These are phyloP conservation scores for Thelephora ganbajun DNA, from an alignment of 768 basidiomycete genomes.

Conservation along the genomic window DNA sequence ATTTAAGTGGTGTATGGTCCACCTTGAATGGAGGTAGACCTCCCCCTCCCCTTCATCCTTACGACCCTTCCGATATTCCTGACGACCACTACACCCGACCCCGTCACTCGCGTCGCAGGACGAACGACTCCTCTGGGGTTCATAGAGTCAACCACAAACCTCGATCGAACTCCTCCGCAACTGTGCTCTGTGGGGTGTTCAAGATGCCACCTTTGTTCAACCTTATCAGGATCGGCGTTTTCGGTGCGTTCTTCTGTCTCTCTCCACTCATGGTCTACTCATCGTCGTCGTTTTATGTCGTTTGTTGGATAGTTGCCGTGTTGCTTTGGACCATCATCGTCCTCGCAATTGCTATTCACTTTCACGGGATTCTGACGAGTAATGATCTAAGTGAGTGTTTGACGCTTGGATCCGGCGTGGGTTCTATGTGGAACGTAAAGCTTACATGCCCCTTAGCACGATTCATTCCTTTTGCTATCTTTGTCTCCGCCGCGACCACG, in stretches of 20 bases:
- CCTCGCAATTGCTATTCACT: constrained; percentile 67
- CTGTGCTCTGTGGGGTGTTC: constrained; percentile 5
- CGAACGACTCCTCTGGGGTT: no score
- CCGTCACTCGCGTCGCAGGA: no score
- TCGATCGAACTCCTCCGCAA: neutral
- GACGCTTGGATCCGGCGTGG: neutral
- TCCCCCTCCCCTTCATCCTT: no score
- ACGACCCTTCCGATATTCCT: no score
- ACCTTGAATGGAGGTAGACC: no score
- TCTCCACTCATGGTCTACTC: neutral
- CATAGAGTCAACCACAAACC: no score
- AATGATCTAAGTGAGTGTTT: constrained; percentile 63
- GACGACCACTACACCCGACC: no score
- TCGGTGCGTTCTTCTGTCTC: constrained; percentile 31
- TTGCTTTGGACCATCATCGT: constrained; percentile 68
- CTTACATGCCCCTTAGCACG: constrained; percentile 35
- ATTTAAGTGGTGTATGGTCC: no score
- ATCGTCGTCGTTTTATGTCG: constrained; percentile 5
- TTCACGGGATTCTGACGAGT: constrained; percentile 53
- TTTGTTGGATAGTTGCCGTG: constrained; percentile 33
- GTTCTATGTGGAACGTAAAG: constrained; percentile 1
- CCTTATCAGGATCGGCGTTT: constrained; percentile 50
- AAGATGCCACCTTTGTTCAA: constrained; percentile 65
- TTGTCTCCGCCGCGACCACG: constrained; percentile 60
- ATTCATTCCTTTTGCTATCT: constrained; percentile 78